A percentile compares a stretch with the other conserved stretches of the same genome.
These are phyloP conservation scores for Mucor saturninus DNA, from an alignment of 371 early-diverging fungal species.

Conservation along the genomic window DNA sequence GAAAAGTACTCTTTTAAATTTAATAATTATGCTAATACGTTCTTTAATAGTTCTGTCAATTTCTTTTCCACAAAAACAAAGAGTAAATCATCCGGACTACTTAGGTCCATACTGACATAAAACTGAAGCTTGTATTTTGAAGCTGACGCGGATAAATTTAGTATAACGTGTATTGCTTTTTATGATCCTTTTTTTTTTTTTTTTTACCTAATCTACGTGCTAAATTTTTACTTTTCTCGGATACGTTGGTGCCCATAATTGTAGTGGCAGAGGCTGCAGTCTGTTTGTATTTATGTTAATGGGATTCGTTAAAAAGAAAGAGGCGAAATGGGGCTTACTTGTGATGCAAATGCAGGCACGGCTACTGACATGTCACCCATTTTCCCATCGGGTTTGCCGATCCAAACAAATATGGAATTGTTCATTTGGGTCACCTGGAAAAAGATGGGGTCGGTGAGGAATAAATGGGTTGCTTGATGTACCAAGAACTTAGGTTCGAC, in stretches of 20 bases:
- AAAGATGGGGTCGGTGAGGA: constrained; percentile 41
- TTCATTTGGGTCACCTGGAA: constrained; percentile 49
- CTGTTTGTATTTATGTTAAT: constrained; percentile 8
- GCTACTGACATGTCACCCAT: constrained; percentile 51
- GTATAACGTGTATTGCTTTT: too few relatives aligned
- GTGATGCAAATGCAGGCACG: constrained; percentile 40
- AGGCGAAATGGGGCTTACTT: constrained; percentile 20
- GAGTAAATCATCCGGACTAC: constrained; percentile 45
- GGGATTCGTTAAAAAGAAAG: too few relatives aligned
- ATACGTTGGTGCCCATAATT: constrained; percentile 49
- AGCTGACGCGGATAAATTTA: constrained; percentile 19
- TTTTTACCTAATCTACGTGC: constrained; percentile 46
- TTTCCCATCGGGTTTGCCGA: constrained; percentile 39
- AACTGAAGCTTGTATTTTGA: constrained; percentile 48
- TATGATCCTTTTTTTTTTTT: not conserved
- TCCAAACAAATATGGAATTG: constrained; percentile 45
- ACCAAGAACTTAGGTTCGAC: constrained; percentile 38
- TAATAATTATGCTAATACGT: constrained; percentile 5
- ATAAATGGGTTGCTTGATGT: constrained; percentile 49
- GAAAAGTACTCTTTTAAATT: not conserved
- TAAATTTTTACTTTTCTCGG: constrained; percentile 46
- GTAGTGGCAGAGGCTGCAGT: constrained; percentile 46
- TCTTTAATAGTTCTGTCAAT: constrained; percentile 41
- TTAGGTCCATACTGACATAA: constrained; percentile 43
- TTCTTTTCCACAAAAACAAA: constrained; percentile 56